Conservation (phyloP, 139 green algal genomes). For the Ulvella scutata region DNA sequence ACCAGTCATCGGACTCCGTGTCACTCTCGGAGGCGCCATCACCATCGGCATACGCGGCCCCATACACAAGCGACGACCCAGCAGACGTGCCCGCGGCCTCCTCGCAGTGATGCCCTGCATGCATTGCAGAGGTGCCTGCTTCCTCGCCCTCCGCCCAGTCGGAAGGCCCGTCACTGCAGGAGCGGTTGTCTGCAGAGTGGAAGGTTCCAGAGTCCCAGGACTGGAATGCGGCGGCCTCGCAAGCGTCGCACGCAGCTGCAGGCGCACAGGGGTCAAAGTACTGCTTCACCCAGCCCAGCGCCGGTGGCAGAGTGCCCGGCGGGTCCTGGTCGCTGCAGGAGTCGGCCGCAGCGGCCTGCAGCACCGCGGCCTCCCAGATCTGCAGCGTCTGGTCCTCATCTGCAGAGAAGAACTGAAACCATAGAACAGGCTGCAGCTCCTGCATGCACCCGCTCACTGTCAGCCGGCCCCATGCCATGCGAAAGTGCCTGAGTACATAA, state of each 20-base stretch:
- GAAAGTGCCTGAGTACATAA: background rate
- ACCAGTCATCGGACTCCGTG: no score
- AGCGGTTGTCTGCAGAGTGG: background rate
- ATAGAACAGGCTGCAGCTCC: background rate
- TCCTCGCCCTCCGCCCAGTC: background rate
- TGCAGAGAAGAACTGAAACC: background rate
- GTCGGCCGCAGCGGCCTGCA: background rate
- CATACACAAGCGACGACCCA: no score
- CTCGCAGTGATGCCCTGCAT: background rate
- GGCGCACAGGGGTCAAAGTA: background rate
- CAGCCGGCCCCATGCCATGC: background rate
- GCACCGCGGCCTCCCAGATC: background rate
- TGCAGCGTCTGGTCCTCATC: background rate
- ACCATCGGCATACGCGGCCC: no score
- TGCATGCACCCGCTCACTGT: background rate
- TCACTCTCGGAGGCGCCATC: no score
- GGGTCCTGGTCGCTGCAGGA: no score
- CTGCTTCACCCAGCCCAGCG: background rate
- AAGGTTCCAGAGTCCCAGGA: no score
- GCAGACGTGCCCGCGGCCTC: no score
- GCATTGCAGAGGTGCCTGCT: background rate
- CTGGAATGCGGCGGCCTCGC: background rate
- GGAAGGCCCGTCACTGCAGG: background rate
- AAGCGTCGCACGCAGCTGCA: background rate
- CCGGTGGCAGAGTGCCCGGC: background rate